A percentile compares a stretch with the other conserved stretches of the same genome.
These are phyloP conservation scores for Penicillium diatomitis DNA, from an alignment of 495 filamentous ascomycete genomes.

Conservation along the genomic window DNA sequence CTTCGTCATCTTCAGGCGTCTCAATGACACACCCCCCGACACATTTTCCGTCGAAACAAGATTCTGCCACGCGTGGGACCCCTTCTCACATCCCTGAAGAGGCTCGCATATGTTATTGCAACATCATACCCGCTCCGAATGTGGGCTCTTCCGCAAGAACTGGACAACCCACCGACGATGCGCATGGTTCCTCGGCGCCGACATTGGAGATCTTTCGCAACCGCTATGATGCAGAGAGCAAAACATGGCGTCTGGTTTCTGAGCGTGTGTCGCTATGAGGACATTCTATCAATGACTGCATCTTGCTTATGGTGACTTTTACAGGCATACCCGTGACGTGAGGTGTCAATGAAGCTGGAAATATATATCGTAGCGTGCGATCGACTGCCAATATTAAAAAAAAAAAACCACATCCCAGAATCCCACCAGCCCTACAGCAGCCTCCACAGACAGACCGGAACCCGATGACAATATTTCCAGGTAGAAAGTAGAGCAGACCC, in stretches of 20 bases:
- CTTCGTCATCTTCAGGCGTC: not conserved
- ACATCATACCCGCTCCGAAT: slow-evolving; percentile 16
- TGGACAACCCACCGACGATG: slow-evolving; percentile 9
- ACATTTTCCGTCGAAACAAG: no score
- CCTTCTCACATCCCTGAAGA: slow-evolving; percentile 17
- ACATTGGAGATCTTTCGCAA: not conserved
- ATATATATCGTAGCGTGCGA: no score
- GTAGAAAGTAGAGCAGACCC: no score
- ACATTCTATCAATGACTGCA: not conserved
- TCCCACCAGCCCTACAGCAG: no score
- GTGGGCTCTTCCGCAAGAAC: slow-evolving; percentile 9
- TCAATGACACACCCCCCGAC: no score
- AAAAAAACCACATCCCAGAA: no score
- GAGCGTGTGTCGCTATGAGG: slow-evolving; percentile 9
- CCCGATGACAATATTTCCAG: no score
- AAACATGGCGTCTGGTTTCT: slow-evolving; percentile 12
- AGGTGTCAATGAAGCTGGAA: no score
- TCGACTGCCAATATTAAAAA: no score
- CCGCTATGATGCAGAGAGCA: slow-evolving; percentile 4
- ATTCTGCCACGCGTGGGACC: not conserved
- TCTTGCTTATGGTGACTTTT: not conserved
- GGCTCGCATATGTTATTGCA: slow-evolving; percentile 18
- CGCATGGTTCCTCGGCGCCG: slow-evolving; percentile 11
- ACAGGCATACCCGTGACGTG: not conserved
- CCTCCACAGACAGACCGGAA: no score